phyloP scores from a whole-genome alignment of 2,329 filamentous ascomycete genomes.

The Nothomitra cinnamomea region DNA sequence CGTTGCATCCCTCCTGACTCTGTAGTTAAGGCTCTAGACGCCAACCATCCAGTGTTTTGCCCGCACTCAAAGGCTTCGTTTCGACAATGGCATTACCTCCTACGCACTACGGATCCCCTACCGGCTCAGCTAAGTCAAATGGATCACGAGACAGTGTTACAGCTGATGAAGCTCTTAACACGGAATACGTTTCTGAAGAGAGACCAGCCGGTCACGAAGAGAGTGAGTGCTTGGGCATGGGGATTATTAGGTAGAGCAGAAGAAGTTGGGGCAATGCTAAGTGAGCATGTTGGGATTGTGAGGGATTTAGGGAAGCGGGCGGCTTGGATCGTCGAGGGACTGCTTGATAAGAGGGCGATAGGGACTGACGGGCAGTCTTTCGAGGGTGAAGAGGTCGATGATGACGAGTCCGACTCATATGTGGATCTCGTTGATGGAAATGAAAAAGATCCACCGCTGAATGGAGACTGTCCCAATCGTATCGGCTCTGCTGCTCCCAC shows the following conservation, averaged over 20 bases:
- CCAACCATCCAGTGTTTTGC: conserved; percentile 26
- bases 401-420: conserved; percentile 5
- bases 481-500: conserved; percentile 2
- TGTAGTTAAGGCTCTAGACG: conserved; percentile 35
- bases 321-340: conserved; percentile 35
- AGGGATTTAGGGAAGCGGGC: conserved; percentile 68
- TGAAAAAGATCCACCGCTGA: conserved; percentile 13
- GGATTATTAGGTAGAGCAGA: conserved; percentile 59
- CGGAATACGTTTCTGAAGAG: conserved; percentile 42
- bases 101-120: conserved; percentile 37
- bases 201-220: conserved; percentile 40
- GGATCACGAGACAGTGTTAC: conserved; percentile 47
- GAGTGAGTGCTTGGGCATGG: conserved; percentile 74
- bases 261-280: conserved; percentile 56
- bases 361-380: conserved; percentile 23
- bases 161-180: conserved; percentile 43
- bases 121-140: conserved; percentile 46
- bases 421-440: conserved; percentile 12
- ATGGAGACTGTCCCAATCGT: conserved; percentile 1
- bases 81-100: conserved; percentile 35
- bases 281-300: conserved; percentile 57
- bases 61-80: conserved; percentile 33
- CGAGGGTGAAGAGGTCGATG: conserved; percentile 14
- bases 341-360: conserved; percentile 19
- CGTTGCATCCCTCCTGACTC: conserved; percentile 35